Evolutionary conservation across 345 rosid genomes (phyloP).

Genomic region (Aquilaria yunnanensis): DNA sequence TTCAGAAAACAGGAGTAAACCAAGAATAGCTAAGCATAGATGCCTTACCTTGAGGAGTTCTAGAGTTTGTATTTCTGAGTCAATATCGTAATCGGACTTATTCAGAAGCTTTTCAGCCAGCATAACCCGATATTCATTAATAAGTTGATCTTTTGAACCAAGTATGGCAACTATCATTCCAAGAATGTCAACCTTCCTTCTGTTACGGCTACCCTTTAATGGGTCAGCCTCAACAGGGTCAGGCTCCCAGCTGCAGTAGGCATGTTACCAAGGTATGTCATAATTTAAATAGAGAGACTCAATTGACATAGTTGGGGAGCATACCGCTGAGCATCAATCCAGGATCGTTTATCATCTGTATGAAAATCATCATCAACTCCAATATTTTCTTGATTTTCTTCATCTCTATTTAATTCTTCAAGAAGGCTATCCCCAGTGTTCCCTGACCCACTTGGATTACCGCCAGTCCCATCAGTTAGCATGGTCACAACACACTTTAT

Average conservation of each 20-base stretch:
- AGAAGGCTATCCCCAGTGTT: constrained; percentile 94
- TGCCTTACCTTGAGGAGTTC: constrained; percentile 88
- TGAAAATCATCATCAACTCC: constrained; percentile 72
- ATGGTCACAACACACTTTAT: constrained; percentile 95
- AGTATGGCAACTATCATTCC: constrained; percentile 94
- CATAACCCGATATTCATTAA: constrained; percentile 93
- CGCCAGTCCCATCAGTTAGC: constrained; percentile 94
- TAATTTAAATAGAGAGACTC: not conserved
- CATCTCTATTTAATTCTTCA: constrained; percentile 93
- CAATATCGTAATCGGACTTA: constrained; percentile 92
- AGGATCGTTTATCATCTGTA: constrained; percentile 85
- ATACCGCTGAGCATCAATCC: constrained; percentile 72
- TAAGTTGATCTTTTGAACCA: constrained; percentile 94
- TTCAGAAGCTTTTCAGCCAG: constrained; percentile 96
- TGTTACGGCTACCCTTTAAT: constrained; percentile 69
- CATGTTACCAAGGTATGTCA: constrained; percentile 7
- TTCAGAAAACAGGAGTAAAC: constrained; percentile 3
- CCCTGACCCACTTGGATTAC: constrained; percentile 77
- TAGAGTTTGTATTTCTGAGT: constrained; percentile 84
- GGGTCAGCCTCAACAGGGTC: constrained; percentile 96
- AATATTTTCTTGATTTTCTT: constrained; percentile 68
- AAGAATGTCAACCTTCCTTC: constrained; percentile 81
- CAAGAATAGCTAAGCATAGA: constrained; percentile 1
- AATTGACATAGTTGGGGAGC: constrained; percentile 1
- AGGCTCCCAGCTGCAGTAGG: constrained; percentile 85